Evolutionary conservation across 2,329 filamentous ascomycete species (phyloP).

Genomic region (Exophiala calicioides): DNA sequence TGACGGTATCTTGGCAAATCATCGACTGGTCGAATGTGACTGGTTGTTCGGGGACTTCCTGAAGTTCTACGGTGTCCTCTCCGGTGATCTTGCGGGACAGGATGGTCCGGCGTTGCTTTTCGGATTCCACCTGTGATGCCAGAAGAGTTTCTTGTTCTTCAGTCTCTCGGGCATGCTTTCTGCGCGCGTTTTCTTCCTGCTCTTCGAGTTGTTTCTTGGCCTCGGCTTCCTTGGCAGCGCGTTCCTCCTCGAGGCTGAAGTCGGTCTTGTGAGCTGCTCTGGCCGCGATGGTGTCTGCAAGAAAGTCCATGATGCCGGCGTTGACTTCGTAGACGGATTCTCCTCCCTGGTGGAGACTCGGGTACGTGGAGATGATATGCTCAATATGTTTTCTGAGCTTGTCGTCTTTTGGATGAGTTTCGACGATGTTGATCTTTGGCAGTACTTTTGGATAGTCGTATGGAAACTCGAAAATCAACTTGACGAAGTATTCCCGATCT

Average conservation of each 20-base stretch:
- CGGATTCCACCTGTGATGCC: constrained; percentile 24
- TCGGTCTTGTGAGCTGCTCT: constrained; percentile 21
- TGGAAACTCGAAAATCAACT: constrained; percentile 31
- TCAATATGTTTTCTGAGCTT: constrained; percentile 22
- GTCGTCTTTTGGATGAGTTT: constrained; percentile 24
- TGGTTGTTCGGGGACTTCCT: constrained; percentile 27
- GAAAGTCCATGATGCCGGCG: constrained; percentile 27
- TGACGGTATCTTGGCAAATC: constrained; percentile 62
- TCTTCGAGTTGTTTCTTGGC: constrained; percentile 20
- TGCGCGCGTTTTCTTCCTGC: constrained; percentile 19
- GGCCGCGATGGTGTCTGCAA: constrained; percentile 19
- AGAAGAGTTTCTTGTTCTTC: constrained; percentile 25
- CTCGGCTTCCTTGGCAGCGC: constrained; percentile 21
- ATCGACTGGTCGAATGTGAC: constrained; percentile 47
- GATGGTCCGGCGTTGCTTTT: constrained; percentile 19
- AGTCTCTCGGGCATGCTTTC: constrained; percentile 25
- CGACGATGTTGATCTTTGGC: constrained; percentile 28
- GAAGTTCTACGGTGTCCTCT: constrained; percentile 20
- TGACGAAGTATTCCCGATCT: constrained; percentile 27
- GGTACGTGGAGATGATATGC: constrained; percentile 21
- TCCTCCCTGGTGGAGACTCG: constrained; percentile 18
- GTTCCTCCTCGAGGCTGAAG: constrained; percentile 30
- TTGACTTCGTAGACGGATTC: constrained; percentile 28
- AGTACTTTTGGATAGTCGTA: constrained; percentile 29
- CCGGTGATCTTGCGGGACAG: constrained; percentile 17